Evolutionary conservation across 139 green algal genomes (phyloP), one percentile per base, ranked within the genome.

Genomic region (Tetradesmus lagerheimii): DNA sequence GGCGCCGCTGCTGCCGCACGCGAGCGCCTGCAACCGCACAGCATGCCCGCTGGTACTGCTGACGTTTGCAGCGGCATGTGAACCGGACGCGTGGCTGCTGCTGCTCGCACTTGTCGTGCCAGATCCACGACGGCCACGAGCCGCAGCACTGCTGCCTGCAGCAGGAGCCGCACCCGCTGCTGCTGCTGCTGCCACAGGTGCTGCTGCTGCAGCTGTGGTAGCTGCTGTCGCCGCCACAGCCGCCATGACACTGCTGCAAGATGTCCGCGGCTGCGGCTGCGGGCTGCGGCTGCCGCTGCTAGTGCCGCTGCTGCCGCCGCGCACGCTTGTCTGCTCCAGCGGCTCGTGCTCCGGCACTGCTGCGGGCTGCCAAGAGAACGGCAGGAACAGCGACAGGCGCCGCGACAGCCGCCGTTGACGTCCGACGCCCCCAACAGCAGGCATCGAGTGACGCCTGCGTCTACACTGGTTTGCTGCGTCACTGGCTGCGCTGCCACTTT

Each of bases 311-410:
- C 29, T 35, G 37, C 27, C 4, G 64, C 27, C 25, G 8, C 47
- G 2, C 47, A 20, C 64, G 34, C 64, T 34, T 47, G 74, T 43
- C 45, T 78, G 53, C 6, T 87, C 82, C 16, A 87, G 57, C 34
- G 53, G 57, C 20, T 39, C 64, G 66, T 88, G 38, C 23, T 88
- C 83, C 14, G 83, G 83, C 0, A 88, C 83, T 18, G 64, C 37
- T 18, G 41, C 81, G 14, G 83, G 83, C 81, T 87, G 81, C 37
- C 83, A 38, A 2, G 62, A 18, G 20, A 88, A 81, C 0, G 83
- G 83, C 83, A 88, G 64, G 83, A 88, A 88, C 64, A 88, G 83
- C 23, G 83, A 88, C 62, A 88, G 29, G 15, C 83, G 83, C 64
- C 83, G 50, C 23, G 83, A 88, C 23, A 31, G 4, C 18, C 83